Conservation (phyloP, 345 rosid species). For the Tarenaya hassleriana region DNA sequence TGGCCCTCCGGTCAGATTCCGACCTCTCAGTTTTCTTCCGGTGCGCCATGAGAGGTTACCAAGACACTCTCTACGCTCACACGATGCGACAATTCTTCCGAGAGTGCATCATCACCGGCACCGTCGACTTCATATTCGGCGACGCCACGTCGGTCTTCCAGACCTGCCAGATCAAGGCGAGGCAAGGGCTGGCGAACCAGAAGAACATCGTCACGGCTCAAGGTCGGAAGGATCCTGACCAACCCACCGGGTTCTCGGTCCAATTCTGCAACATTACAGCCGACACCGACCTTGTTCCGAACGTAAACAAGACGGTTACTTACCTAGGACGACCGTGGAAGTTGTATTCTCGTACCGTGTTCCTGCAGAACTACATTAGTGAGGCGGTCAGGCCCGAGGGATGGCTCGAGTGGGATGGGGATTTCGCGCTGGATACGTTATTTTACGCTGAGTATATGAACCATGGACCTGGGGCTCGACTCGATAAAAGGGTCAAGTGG, state of each 20-base stretch:
- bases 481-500: conserved; percentile 60
- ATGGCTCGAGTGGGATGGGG: conserved; percentile 73
- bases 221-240: conserved; percentile 61
- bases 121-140: conserved; percentile 83
- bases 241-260: conserved; percentile 76
- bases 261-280: conserved; percentile 73
- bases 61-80: conserved; percentile 83
- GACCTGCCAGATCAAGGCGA: conserved; percentile 56
- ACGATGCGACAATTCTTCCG: conserved; percentile 84
- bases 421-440: conserved; percentile 48
- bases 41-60: conserved; percentile 63
- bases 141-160: conserved; percentile 69
- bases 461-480: conserved; percentile 50
- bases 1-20: conserved; percentile 68
- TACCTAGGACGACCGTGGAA: conserved; percentile 95
- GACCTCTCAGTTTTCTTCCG: conserved; percentile 63
- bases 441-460: conserved; percentile 71
- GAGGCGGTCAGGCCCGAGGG: conserved; percentile 53
- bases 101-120: conserved; percentile 75
- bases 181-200: conserved; percentile 58
- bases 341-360: conserved; percentile 58
- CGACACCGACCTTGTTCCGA: conserved; percentile 50
- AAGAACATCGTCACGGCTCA: conserved; percentile 81
- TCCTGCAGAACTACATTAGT: conserved; percentile 65
- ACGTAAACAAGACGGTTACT: conserved; percentile 35